Evolutionary conservation across 2,329 filamentous ascomycete genomes (phyloP).

Genomic region (Colletotrichum costaricense): DNA sequence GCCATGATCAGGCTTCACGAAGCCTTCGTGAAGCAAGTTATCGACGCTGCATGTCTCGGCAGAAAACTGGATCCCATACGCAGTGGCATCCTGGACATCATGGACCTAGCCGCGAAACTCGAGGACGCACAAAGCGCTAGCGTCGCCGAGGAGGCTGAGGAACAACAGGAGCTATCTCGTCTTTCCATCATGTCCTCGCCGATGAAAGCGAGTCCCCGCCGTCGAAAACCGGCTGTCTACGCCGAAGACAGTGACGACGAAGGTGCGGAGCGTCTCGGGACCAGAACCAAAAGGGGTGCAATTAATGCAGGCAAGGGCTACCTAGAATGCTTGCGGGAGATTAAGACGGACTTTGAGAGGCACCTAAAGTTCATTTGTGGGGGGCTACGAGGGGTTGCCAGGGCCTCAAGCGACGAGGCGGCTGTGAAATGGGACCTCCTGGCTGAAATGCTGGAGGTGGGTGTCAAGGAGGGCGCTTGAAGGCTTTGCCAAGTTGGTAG

Average conservation of each 20-base stretch:
- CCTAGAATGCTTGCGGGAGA: constrained; percentile 62
- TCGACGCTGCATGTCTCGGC: constrained; percentile 77
- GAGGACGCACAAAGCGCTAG: constrained; percentile 66
- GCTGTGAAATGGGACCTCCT: constrained; percentile 80
- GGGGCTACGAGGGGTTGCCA: constrained; percentile 79
- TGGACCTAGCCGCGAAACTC: constrained; percentile 80
- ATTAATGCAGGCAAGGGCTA: constrained; percentile 53
- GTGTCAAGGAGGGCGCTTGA: constrained; percentile 40
- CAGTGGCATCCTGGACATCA: constrained; percentile 77
- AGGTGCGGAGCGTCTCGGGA: constrained; percentile 44
- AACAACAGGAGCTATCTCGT: constrained; percentile 52
- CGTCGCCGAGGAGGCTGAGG: constrained; percentile 49
- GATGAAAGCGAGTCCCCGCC: constrained; percentile 40
- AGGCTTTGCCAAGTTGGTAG: neutral
- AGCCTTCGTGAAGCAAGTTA: constrained; percentile 69
- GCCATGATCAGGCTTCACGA: constrained; percentile 80
- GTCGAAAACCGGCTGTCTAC: constrained; percentile 34
- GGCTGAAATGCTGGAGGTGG: constrained; percentile 80
- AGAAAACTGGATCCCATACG: constrained; percentile 76
- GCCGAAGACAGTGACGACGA: constrained; percentile 48
- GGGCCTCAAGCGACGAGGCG: constrained; percentile 73
- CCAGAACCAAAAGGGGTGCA: constrained; percentile 22
- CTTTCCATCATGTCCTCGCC: constrained; percentile 50
- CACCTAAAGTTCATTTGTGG: constrained; percentile 77
- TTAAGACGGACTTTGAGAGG: constrained; percentile 72